phyloP scores from a whole-genome alignment of 2,329 filamentous ascomycete genomes.

The Xylariales sp. region DNA sequence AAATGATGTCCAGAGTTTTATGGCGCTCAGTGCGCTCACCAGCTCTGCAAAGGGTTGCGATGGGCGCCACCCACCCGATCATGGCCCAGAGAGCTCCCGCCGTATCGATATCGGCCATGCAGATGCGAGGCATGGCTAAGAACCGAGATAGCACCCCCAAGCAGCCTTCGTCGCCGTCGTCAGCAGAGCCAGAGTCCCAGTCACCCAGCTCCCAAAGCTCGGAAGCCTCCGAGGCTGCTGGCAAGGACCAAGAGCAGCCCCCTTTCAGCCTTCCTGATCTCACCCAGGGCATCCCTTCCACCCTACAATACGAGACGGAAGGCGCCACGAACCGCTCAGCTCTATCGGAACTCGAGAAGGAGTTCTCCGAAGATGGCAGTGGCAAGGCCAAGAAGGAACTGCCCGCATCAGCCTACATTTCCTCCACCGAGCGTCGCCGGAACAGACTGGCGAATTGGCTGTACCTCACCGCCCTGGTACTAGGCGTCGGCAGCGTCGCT shows the following conservation, averaged over 20 bases:
- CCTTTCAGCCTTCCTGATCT: conserved; percentile 69
- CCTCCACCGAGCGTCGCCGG: conserved; percentile 80
- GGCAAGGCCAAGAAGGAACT: conserved; percentile 58
- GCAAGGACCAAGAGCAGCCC: conserved; percentile 39
- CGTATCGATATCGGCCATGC: conserved; percentile 30
- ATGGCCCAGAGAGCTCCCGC: conserved; percentile 25
- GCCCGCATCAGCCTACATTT: conserved; percentile 79
- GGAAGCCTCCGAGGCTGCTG: conserved; percentile 28
- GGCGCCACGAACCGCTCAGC: conserved; percentile 34
- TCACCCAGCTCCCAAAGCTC: conserved; percentile 5
- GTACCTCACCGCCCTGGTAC: conserved; percentile 57
- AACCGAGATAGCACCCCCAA: conserved; percentile 20
- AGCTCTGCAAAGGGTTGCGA: conserved; percentile 21
- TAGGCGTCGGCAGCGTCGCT: conserved; percentile 53
- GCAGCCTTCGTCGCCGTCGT: conserved; percentile 6
- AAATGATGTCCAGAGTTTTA: conserved; percentile 35
- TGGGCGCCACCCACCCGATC: conserved; percentile 17
- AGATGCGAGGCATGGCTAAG: conserved; percentile 39
- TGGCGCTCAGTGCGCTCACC: conserved; percentile 30
- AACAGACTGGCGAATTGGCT: conserved; percentile 72
- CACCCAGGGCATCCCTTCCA: conserved; percentile 92
- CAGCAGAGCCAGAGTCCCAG: neutral
- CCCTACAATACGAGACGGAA: conserved; percentile 71
- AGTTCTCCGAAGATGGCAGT: conserved; percentile 36
- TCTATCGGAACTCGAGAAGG: conserved; percentile 31